Evolutionary conservation across 2,329 filamentous ascomycete species (phyloP).

Genomic region (Alternaria hordeiaustralica): DNA sequence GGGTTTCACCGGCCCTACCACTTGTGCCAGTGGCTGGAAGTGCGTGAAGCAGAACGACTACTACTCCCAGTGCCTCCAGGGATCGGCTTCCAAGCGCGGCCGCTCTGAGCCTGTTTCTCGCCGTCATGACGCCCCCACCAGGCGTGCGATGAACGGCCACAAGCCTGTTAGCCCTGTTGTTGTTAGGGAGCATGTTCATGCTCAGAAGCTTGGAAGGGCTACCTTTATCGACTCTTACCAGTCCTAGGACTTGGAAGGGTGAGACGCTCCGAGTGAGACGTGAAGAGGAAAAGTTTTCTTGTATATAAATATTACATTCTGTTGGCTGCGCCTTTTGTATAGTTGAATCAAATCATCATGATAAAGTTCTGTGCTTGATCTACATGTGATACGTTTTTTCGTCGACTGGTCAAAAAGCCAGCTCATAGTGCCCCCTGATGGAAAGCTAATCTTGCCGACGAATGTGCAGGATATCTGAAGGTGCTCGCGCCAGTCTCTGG

Average conservation of each 20-base stretch:
- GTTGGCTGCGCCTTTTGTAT: constrained; percentile 4
- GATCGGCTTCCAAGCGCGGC: neutral
- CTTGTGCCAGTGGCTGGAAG: constrained; percentile 48
- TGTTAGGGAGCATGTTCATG: neutral
- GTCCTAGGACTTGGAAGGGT: neutral
- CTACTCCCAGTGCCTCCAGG: constrained; percentile 9
- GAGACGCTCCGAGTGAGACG: neutral
- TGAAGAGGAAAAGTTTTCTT: neutral
- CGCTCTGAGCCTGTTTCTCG: neutral
- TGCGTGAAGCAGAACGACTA: constrained; percentile 49
- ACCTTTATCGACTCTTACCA: neutral
- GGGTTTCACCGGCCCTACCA: constrained; percentile 48
- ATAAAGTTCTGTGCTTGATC: neutral
- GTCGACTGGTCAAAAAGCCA: neutral
- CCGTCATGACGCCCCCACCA: neutral
- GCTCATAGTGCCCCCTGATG: neutral
- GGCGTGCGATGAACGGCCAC: neutral
- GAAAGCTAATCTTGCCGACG: neutral
- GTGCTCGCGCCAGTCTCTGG: neutral
- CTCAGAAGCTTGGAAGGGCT: neutral
- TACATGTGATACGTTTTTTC: neutral
- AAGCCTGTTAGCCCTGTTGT: neutral
- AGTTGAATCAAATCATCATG: neutral
- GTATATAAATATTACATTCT: constrained; percentile 3
- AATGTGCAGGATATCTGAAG: rapidly evolving